Evolutionary conservation across 2,329 filamentous ascomycete genomes (phyloP), one percentile per base, ranked within the genome.

Genomic region (Colletotrichum godetiae): DNA sequence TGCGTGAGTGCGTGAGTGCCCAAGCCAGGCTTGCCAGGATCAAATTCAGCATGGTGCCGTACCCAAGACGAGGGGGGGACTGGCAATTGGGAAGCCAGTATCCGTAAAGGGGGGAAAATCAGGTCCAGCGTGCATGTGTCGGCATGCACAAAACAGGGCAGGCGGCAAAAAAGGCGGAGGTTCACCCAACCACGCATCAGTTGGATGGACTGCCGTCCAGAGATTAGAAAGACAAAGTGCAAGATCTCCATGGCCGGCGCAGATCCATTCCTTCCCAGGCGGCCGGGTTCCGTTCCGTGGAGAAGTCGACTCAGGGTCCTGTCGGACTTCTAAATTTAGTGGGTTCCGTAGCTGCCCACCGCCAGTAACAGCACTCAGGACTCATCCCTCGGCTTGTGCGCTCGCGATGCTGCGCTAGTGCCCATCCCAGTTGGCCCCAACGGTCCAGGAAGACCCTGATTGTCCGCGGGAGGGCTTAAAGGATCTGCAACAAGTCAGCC

Each of bases 321-420:
- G 42, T 49, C 42, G 42, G 42, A 49, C n/a, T 49, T 72, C 56
- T 68, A 72, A 68, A 68, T 37, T 67, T 72, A 67, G 62, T 61
- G 68, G 68, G 49, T 52, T 71, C 27, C 24, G 29, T 11, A 33
- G 46, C 29, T 42, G 13, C 37, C 42, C 3, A 11, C 15, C 42
- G 42, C 42, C 42, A 49, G 42, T 49, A 19, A 49, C 42, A 49
- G 42, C 42, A 49, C 42, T 10, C 42, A 49, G 42, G 42, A 19
- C 42, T 49, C 42, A 49, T 10, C 5, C 59, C 15, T 49, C 59
- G 59, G 37, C 37, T 49, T 27, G 19, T 46, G 59, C 24, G 37
- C 42, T 13, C 24, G 42, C 42, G 15, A 19, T 35, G 33, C 46
- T 53, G 60, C 46, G 60, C 46, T 35, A 53, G 31, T 29, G 27